These are phyloP conservation scores for Fusarium begoniae DNA, from an alignment of 2,329 filamentous ascomycete species.

Conservation along the genomic window DNA sequence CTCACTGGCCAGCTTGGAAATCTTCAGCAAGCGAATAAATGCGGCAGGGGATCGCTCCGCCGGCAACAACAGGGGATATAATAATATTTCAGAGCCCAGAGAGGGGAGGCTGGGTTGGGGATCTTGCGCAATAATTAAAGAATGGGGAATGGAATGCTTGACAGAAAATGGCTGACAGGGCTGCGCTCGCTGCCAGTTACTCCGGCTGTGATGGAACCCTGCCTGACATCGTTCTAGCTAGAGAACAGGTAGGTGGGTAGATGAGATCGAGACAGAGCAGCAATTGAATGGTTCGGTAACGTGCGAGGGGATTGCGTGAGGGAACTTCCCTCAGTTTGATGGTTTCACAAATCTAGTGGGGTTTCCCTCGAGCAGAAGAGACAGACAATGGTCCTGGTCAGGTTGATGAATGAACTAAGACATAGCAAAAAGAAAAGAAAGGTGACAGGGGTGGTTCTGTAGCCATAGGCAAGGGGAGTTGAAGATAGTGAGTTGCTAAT, in stretches of 20 bases:
- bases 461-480: slow-evolving; percentile 15
- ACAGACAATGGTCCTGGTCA: slow-evolving; percentile 21
- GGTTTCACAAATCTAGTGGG: slow-evolving; percentile 23
- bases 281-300: not conserved
- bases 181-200: slow-evolving; percentile 23
- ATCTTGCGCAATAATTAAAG: slow-evolving; percentile 31
- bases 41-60: slow-evolving; percentile 19
- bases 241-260: not conserved
- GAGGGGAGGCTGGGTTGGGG: slow-evolving; percentile 16
- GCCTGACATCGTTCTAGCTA: not conserved
- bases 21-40: slow-evolving; percentile 13
- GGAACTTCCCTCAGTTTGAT: not conserved
- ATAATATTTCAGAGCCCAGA: slow-evolving; percentile 8
- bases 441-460: slow-evolving; percentile 27
- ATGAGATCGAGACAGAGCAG: not conserved
- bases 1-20: slow-evolving; percentile 20
- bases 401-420: slow-evolving; percentile 19
- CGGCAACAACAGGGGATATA: slow-evolving; percentile 13
- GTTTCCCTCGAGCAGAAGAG: slow-evolving; percentile 15
- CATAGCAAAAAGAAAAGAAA: slow-evolving; percentile 29
- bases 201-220: slow-evolving; percentile 6
- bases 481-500: slow-evolving; percentile 19
- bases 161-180: slow-evolving; percentile 22
- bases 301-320: slow-evolving; percentile 1
- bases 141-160: slow-evolving; percentile 34